Base-by-base conservation (phyloP, 306 rosid species). In the Sindora glabra region DNA sequence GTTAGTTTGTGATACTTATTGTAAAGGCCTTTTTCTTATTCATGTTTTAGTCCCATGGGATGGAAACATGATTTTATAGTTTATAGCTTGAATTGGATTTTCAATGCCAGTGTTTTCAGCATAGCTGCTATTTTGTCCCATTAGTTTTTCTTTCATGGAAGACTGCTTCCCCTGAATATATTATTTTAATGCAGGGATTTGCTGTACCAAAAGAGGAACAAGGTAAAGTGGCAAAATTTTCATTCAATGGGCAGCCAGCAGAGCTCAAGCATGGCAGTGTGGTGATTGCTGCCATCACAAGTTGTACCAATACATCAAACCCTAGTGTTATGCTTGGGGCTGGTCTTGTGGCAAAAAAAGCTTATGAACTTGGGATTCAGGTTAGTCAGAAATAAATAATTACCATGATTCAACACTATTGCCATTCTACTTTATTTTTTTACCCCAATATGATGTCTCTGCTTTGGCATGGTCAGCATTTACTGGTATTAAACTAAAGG, bases 311-410 rank as follows among this genome's bases (percentile, higher is more conserved):
- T 65, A 90, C 97, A 29, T 90, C 97, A 69, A 90, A 90, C 68
- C 96, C 97, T 24, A 87, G 96, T 64, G 97, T 90, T 74, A 90
- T 90, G 96, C 95, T 90, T 63, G 97, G 97, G 15, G 97, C 97
- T 62, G 97, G 82, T 57, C 95, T 90, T 61, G 96, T 87, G 59
- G 96, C 97, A 0, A 90, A 90, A 75, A 90, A 85, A 77, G 97
- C 96, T 42, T 77, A 74, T 37, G 95, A 90, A 46, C 96, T 78
- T 68, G 97, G 97, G 59, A 75, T 90, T 69, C 56, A 69, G 96
- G 97, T 90, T 69, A 50, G 84, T 19, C 67, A 36, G 37, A 46
- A 27, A 49, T 72, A 54, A 16, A 21, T 24, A 38, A 27, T n/a
- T 65, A 30, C 30, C 12, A 15, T 23, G 54, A 47, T 10, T 37